Base-by-base conservation (phyloP, 2,329 filamentous ascomycete genomes). In the Aspergillus viridinutans region DNA sequence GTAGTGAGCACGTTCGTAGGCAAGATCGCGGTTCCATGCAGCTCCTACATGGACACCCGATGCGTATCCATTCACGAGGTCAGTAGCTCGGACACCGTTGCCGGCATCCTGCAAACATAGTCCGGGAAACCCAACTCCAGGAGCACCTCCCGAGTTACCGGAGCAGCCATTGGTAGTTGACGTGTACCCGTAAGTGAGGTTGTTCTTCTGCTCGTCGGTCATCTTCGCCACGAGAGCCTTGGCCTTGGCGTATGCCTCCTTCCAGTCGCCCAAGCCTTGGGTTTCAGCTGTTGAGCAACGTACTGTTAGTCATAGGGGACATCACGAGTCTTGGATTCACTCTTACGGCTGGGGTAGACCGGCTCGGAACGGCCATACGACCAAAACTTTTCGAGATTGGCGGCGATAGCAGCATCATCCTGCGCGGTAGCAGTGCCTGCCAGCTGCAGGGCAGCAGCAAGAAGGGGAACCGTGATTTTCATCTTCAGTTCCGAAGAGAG, bases 11-110 rank as follows among this genome's bases (percentile, higher is more conserved):
- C 83, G 71, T 52, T 78, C 67, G 53, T 83, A 80, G 0, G 82
- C 80, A 57, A 85, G 67, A 5, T 80, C 77, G 55, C 72, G 76
- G 57, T 86, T 83, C 83, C 83, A 86, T 47, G 72, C 66, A 49
- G 76, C 75, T 12, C 74, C 76, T 5, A 76, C 67, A 50, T 73
- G 71, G 9, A 79, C 57, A 23, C 74, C 76, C 23, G 71, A 72
- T 8, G 76, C 69, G 56, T 73, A 78, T 12, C 67, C 73, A 58
- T 74, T 77, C n/a, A 78, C 76, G n/a, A 72, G 69, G 52, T 78
- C 75, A 1, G 73, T 73, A 8, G 50, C 57, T 2, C 57, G 45
- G 14, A 38, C 32, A 38, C 32, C 32, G 14, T 38, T 17, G 14
- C 32, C 32, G 32, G 32, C 14, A 38, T 38, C 32, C 32, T 38